Conservation (phyloP, 2,329 filamentous ascomycete species). For the Claviceps fusiformis region DNA sequence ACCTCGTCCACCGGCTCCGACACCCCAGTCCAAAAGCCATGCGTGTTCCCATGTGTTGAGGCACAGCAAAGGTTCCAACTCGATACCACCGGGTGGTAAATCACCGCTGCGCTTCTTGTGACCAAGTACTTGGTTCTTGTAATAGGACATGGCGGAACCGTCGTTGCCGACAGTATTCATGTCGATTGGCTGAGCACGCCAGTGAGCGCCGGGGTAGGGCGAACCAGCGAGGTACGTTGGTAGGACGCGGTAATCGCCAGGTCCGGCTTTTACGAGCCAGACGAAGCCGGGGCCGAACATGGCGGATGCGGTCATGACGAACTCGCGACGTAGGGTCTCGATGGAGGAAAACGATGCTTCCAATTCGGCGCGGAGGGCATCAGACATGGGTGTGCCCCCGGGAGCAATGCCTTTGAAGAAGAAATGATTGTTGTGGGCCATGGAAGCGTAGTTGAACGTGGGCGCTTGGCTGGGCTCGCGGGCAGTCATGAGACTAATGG, state of each 20-base stretch:
- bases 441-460: conserved; percentile 91
- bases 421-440: conserved; percentile 84
- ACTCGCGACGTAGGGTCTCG: conserved; percentile 66
- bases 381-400: conserved; percentile 37
- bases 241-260: conserved; percentile 51
- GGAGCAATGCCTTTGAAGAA: conserved; percentile 52
- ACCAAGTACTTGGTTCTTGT: conserved; percentile 24
- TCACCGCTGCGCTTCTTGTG: conserved; percentile 15
- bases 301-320: conserved; percentile 65
- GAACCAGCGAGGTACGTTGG: conserved; percentile 85
- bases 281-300: conserved; percentile 98
- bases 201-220: conserved; percentile 75
- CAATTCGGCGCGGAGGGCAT: conserved; percentile 44
- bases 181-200: conserved; percentile 55
- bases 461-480: conserved; percentile 65
- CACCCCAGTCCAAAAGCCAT: conserved; percentile 70
- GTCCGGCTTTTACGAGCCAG: conserved; percentile 63
- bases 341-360: conserved; percentile 64
- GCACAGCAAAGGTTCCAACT: conserved; percentile 67
- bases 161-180: conserved; percentile 48
- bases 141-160: conserved; percentile 22
- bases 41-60: conserved; percentile 95
- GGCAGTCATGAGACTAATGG: conserved; percentile 61
- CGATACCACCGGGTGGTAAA: conserved; percentile 51
- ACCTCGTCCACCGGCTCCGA: conserved; percentile 40